Evolutionary conservation across 352 stramenopile species (phyloP).

Genomic region (Vaucheria bursata): DNA sequence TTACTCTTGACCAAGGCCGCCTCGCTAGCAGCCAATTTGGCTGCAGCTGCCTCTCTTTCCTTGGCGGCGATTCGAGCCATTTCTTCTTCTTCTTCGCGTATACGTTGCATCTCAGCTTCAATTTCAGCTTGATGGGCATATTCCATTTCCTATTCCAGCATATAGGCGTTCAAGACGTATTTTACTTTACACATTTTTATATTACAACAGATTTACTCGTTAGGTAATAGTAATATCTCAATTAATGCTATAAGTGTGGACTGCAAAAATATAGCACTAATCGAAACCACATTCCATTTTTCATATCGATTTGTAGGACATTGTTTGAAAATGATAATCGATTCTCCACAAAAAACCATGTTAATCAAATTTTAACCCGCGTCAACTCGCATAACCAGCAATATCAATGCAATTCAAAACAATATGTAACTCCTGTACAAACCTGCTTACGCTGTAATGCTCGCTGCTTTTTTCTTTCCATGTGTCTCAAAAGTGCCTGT

Average conservation of each 20-base stretch:
- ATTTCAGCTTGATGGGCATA: conserved; percentile 9
- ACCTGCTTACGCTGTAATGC: neutral
- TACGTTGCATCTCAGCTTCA: conserved; percentile 15
- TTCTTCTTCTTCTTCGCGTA: conserved; percentile 38
- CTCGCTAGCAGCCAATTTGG: conserved; percentile 4
- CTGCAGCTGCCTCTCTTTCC: conserved; percentile 18
- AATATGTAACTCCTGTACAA: neutral
- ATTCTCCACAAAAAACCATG: neutral
- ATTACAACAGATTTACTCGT: neutral
- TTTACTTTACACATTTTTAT: neutral
- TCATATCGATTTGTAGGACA: conserved; percentile 10
- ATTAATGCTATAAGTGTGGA: neutral
- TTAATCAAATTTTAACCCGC: neutral
- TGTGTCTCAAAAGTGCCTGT: neutral
- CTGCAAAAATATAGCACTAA: neutral
- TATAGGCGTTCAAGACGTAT: neutral
- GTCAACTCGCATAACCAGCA: neutral
- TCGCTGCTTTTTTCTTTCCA: conserved; percentile 19
- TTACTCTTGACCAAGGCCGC: conserved; percentile 10
- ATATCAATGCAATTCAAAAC: neutral
- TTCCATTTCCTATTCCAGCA: neutral
- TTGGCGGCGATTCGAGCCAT: conserved; percentile 17
- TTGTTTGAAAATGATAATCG: neutral
- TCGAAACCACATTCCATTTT: neutral
- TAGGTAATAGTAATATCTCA: neutral